Base-by-base conservation (phyloP, 2,329 filamentous ascomycete genomes). In the Stagonosporopsis rhizophila region DNA sequence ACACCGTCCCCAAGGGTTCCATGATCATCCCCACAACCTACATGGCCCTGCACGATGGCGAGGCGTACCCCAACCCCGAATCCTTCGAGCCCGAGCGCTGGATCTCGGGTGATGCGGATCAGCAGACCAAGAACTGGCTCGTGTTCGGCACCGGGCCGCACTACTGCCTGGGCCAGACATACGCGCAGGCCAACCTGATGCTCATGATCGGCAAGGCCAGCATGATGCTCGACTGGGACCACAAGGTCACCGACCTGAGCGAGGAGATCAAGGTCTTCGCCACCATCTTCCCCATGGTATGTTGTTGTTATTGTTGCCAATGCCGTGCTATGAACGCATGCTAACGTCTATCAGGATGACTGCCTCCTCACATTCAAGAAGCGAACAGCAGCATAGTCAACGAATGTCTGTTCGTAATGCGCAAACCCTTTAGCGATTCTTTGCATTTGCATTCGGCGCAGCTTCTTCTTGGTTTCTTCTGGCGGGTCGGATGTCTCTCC, bases 261-360 rank as follows among this genome's bases (percentile, higher is more conserved):
- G 95, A 99, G 80, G 89, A 96, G 78, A 98, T 99, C 78, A 94
- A 96, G 82, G 94, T 98, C 65, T 99, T 98, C 80, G 95, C 95
- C 37, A 97, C 92, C 25, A 96, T 99, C 68, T 99, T 99, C 84
- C 95, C 95, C 53, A 89, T 90, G 89, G 93, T 96, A 80, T 77
- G 88, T 80, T 4, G 14, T 27, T 2, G 9, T 22, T 15, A 25
- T 2, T 22, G 6, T 15, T 2, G 2, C n/a, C 25, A 8, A 30
- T 20, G 6, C 11, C 32, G 19, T n/a, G 15, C 17, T 8, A 25
- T 14, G n/a, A 23, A 20, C 6, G n/a, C n/a, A 34, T 44, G 57
- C 67, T 73, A 58, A 72, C 54, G 8, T 7, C 1, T 4, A 11
- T 4, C 62, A 94, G 90, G 91, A 96, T 74, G 89, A 95, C 74